Evolutionary conservation across 345 rosid species (phyloP).

Genomic region (Murraya koenigii): DNA sequence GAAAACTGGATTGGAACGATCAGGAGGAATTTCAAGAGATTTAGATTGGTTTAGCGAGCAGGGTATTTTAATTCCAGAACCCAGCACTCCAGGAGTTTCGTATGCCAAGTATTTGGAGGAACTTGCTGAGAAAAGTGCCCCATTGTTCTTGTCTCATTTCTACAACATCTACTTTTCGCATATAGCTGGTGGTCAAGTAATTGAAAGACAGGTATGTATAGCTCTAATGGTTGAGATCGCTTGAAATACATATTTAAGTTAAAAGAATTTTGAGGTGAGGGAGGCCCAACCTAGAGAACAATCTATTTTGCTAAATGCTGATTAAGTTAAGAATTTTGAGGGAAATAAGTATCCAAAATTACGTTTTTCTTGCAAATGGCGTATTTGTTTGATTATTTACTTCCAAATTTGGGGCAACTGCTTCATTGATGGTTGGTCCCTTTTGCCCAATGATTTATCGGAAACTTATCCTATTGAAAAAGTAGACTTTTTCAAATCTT

Average conservation of each 20-base stretch:
- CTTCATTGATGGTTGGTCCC: not conserved
- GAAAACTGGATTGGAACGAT: conserved; percentile 80
- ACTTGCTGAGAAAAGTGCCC: conserved; percentile 65
- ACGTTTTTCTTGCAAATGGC: not conserved
- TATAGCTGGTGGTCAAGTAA: conserved; percentile 83
- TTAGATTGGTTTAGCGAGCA: conserved; percentile 58
- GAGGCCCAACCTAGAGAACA: not conserved
- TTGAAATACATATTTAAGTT: not conserved
- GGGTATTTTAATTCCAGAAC: conserved; percentile 50
- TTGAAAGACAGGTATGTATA: conserved; percentile 52
- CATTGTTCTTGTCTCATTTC: conserved; percentile 79
- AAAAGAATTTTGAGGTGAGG: not conserved
- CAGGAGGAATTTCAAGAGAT: conserved; percentile 60
- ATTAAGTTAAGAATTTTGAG: not conserved
- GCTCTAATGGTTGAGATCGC: not conserved
- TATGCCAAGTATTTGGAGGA: conserved; percentile 72
- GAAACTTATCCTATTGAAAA: not conserved
- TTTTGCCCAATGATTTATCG: not conserved
- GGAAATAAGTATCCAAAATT: not conserved
- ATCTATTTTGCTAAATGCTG: not conserved
- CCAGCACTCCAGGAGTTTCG: conserved; percentile 59
- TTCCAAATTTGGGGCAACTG: not conserved
- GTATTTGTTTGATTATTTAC: not conserved
- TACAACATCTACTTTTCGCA: conserved; percentile 91
- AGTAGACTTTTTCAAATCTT: not conserved